Evolutionary conservation across 2,329 filamentous ascomycete genomes (phyloP).

Genomic region (Biscogniauxia sp.): DNA sequence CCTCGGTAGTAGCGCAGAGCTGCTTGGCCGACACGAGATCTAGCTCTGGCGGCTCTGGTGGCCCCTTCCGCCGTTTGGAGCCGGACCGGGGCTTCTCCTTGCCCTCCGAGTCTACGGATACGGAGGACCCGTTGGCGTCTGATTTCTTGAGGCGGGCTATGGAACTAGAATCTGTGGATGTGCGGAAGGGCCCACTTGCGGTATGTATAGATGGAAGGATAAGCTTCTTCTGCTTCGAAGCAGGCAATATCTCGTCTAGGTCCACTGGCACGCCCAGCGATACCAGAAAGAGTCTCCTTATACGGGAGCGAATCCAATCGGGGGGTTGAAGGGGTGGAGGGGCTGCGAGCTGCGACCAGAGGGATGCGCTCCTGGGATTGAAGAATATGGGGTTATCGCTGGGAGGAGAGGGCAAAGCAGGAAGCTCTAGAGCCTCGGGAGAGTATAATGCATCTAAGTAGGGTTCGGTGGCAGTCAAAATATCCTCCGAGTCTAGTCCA

Average conservation of each 20-base stretch:
- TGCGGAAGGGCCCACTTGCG: constrained; percentile 51
- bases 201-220: constrained; percentile 72
- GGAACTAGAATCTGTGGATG: constrained; percentile 53
- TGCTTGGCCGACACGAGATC: constrained; percentile 77
- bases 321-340: constrained; percentile 92
- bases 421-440: constrained; percentile 51
- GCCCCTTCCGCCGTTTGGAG: constrained; percentile 51
- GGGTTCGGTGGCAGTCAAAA: constrained; percentile 59
- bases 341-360: constrained; percentile 95
- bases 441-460: constrained; percentile 68
- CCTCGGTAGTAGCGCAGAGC: constrained; percentile 79
- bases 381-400: constrained; percentile 69
- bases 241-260: constrained; percentile 93
- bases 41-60: constrained; percentile 68
- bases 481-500: constrained; percentile 57
- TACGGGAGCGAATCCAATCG: constrained; percentile 96
- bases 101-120: constrained; percentile 59
- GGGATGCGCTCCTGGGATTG: constrained; percentile 80
- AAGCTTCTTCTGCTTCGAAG: constrained; percentile 97
- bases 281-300: constrained; percentile 90
- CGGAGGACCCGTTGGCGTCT: constrained; percentile 53
- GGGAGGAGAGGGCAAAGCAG: constrained; percentile 48
- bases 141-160: constrained; percentile 45
- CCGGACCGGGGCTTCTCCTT: constrained; percentile 40
- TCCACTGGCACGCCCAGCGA: constrained; percentile 95